Base-by-base conservation (phyloP, 1,284 basidiomycete species). In the Cutaneotrichosporon dermatis region DNA sequence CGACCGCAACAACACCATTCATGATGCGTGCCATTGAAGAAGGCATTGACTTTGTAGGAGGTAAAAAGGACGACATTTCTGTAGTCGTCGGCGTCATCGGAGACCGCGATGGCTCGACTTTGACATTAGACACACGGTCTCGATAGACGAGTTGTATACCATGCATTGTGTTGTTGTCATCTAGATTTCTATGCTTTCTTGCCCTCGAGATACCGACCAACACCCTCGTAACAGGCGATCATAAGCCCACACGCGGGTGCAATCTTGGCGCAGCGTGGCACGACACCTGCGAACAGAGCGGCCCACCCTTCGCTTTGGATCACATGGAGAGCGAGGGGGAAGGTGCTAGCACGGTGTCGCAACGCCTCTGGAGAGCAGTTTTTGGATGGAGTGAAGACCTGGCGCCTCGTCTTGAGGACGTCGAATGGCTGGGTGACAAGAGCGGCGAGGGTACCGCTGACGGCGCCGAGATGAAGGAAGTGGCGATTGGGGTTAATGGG, bases 341-440 rank as follows among this genome's bases (percentile, higher is more conserved):
- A 72, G 0, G 86, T 88, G 45, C 65, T 58, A 33, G 69, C 61
- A 37, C 65, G 60, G 60, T 69, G 66, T 37, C 63, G 56, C 73
- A 80, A 58, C 69, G 74, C 63, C 68, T 78, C 63, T 70, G 71
- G 45, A 76, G 76, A 37, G 80, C 74, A 51, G 79, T 75, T 33
- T 82, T 82, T 86, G 84, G 89, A 61, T 84, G 75, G 66, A 85
- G 78, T 54, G 87, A 74, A 76, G 2, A 79, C 86, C 71, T 99
- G 95, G 53, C 90, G 81, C 48, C 94, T 83, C 3, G 96, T 99
- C 79, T 99, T 99, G 64, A 98, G 82, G 15, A 97, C 90, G 72
- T 99, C 95, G 71, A 97, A 97, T 0, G 96, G 95, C 40, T 93
- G 92, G 2, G 95, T 98, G 41, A 95, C 61, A 7, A 97, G 80